Percentiles rank a stretch among this genome's conserved stretches.
Conservation (phyloP, 768 basidiomycete species). For the Multifurca ochricompacta region DNA sequence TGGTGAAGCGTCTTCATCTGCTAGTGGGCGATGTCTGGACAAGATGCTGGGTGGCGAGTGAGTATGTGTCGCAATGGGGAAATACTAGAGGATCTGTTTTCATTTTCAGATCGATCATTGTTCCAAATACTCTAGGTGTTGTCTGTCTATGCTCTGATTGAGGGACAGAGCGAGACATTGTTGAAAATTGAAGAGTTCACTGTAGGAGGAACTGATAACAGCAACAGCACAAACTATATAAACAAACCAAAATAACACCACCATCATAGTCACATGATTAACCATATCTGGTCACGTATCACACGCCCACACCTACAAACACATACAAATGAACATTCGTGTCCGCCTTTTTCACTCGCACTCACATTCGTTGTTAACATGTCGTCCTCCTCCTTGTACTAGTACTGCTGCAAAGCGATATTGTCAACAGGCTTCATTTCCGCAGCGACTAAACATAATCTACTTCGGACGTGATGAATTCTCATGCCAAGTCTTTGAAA, state of each 20-base stretch:
- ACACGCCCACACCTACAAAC: not conserved
- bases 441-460: constrained; percentile 57
- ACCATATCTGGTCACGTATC: not conserved
- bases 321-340: not conserved
- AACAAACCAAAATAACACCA: constrained; percentile 10
- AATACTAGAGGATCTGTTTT: not conserved
- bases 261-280: not conserved
- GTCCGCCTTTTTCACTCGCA: not conserved
- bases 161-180: constrained; percentile 12
- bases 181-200: not conserved
- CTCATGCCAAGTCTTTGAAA: constrained; percentile 64
- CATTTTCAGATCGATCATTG: constrained; percentile 1
- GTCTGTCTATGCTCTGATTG: constrained; percentile 2
- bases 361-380: too few species aligned
- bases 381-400: too few species aligned
- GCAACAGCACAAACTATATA: too few species aligned
- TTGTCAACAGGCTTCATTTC: constrained; percentile 1
- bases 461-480: constrained; percentile 89
- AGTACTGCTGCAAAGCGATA: constrained; percentile 3
- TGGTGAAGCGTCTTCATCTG: constrained; percentile 5
- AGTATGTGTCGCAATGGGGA: constrained; percentile 14
- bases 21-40: constrained; percentile 2
- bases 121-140: constrained; percentile 10
- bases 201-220: too few species aligned
- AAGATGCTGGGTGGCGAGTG: constrained; percentile 15